Percentiles rank a stretch among this genome's conserved stretches.
Conservation (phyloP, 371 early-diverging fungal species). For the Chytridium lagenaria region DNA sequence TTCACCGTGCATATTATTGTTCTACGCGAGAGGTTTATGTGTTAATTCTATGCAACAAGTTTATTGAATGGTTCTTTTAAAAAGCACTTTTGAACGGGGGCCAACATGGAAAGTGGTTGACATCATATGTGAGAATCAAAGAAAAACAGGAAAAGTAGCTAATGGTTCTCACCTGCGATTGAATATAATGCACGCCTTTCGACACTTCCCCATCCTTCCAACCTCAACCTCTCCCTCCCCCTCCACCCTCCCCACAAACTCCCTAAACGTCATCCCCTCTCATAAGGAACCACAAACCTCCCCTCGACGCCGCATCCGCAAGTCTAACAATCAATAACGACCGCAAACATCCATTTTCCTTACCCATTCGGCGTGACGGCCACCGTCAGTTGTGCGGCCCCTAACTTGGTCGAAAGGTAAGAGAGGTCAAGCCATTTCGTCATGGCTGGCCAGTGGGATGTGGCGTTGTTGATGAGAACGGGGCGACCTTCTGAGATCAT, state of each 20-base stretch:
- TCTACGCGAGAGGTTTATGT: too few species aligned
- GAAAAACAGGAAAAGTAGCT: too few species aligned
- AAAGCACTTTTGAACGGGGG: too few species aligned
- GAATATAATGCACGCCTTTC: slow-evolving; percentile 60
- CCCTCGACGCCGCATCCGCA: slow-evolving; percentile 71
- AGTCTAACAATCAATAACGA: slow-evolving; percentile 46
- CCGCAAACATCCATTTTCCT: neutral
- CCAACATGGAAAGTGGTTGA: too few species aligned
- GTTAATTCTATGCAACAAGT: too few species aligned
- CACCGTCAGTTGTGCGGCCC: slow-evolving; percentile 63
- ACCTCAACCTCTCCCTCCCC: slow-evolving; percentile 2
- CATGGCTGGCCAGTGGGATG: slow-evolving; percentile 65
- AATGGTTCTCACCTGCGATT: slow-evolving; percentile 59
- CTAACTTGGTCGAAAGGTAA: slow-evolving; percentile 60
- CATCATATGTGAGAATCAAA: too few species aligned
- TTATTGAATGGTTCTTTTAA: too few species aligned
- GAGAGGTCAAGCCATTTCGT: slow-evolving; percentile 64
- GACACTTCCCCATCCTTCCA: neutral
- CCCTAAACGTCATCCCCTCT: slow-evolving; percentile 64
- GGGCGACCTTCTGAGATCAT: slow-evolving; percentile 51
- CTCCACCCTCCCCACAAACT: slow-evolving; percentile 49
- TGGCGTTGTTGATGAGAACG: slow-evolving; percentile 47
- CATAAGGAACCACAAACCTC: slow-evolving; percentile 71
- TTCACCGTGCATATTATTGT: slow-evolving; percentile 68
- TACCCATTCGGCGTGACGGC: slow-evolving; percentile 60